A percentile compares a stretch with the other conserved stretches of the same genome.
Conservation (phyloP, 2,329 filamentous ascomycete species). For the Colletotrichum brevisporum region DNA sequence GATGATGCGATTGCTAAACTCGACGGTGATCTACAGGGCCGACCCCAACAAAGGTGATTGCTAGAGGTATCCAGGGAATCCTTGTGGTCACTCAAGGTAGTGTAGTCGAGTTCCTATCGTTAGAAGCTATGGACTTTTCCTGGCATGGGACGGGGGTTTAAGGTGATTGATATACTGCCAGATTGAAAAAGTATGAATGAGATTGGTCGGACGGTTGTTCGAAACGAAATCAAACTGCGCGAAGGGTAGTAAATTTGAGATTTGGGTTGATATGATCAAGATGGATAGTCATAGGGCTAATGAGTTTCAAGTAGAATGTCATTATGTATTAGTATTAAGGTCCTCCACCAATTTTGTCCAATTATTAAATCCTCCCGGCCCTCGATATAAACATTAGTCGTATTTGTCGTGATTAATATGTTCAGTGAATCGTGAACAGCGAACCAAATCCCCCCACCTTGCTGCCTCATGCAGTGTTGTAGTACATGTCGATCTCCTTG, state of each 20-base stretch:
- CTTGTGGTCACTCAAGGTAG: too few species aligned
- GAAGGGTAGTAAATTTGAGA: too few species aligned
- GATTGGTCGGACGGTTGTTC: too few species aligned
- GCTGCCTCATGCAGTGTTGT: constrained; percentile 41
- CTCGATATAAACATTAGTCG: not conserved
- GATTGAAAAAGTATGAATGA: too few species aligned
- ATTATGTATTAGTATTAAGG: not conserved
- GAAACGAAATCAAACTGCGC: too few species aligned
- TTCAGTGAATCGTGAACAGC: not conserved
- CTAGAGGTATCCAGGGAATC: not conserved
- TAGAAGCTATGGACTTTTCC: too few species aligned
- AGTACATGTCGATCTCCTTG: constrained; percentile 46
- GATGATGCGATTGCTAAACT: too few species aligned
- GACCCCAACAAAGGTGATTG: not conserved
- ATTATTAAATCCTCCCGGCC: not conserved
- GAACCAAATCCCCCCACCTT: not conserved
- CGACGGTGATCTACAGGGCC: not conserved
- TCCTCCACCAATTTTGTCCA: not conserved
- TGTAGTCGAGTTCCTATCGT: too few species aligned
- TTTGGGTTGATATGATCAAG: too few species aligned
- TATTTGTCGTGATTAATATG: not conserved
- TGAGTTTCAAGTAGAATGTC: not conserved
- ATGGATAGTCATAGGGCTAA: too few species aligned
- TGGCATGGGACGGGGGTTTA: too few species aligned
- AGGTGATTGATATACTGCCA: too few species aligned